Evolutionary conservation across 2,329 filamentous ascomycete genomes (phyloP).

Genomic region (Aureobasidium mangrovei): DNA sequence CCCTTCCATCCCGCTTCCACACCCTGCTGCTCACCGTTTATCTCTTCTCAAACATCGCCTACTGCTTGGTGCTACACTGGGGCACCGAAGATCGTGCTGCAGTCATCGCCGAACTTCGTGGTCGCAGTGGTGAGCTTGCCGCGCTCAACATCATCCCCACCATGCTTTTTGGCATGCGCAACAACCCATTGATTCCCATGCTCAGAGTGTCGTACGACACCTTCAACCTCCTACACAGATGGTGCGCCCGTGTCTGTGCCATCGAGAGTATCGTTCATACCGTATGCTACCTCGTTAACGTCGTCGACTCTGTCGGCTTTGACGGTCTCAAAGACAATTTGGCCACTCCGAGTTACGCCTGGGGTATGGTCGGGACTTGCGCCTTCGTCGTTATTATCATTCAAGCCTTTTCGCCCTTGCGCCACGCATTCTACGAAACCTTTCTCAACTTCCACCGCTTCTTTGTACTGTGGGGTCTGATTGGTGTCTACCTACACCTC

Average conservation of each 20-base stretch:
- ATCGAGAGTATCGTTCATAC: conserved; percentile 63
- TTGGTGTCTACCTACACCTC: conserved; percentile 72
- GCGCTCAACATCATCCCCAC: conserved; percentile 88
- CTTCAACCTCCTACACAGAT: conserved; percentile 83
- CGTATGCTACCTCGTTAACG: conserved; percentile 64
- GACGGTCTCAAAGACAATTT: conserved; percentile 48
- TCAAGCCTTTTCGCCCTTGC: conserved; percentile 65
- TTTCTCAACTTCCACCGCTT: conserved; percentile 83
- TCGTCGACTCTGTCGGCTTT: conserved; percentile 45
- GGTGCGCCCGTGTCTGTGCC: conserved; percentile 68
- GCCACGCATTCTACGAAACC: conserved; percentile 95
- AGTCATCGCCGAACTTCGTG: conserved; percentile 72
- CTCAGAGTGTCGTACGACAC: conserved; percentile 90
- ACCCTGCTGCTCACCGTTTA: conserved; percentile 60
- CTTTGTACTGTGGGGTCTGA: conserved; percentile 58
- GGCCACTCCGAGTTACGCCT: conserved; percentile 54
- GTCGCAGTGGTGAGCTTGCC: conserved; percentile 74
- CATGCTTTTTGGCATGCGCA: conserved; percentile 78
- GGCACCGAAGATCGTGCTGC: conserved; percentile 38
- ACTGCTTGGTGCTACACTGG: conserved; percentile 62
- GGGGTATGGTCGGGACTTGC: conserved; percentile 51
- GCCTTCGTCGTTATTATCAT: conserved; percentile 59
- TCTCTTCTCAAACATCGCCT: conserved; percentile 64
- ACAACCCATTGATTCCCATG: conserved; percentile 79
- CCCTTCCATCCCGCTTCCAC: conserved; percentile 71